Conservation (phyloP, 768 basidiomycete genomes). For the Suillus sp. region DNA sequence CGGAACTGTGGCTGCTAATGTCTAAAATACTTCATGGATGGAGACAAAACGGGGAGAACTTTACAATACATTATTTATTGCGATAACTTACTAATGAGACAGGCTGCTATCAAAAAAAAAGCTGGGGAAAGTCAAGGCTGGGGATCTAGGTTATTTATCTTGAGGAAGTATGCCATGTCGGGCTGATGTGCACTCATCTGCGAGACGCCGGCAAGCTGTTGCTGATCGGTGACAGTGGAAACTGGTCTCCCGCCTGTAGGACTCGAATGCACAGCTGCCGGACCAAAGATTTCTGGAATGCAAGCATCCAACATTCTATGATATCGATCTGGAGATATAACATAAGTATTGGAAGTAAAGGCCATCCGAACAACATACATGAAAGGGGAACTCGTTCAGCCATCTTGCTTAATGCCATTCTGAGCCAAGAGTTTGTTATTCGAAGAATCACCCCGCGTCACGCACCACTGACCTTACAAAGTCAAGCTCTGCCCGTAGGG, state of each 20-base stretch:
- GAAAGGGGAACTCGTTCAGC: constrained; percentile 71
- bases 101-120: background rate
- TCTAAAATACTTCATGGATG: background rate
- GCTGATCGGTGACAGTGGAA: constrained; percentile 15
- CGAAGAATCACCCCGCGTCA: background rate
- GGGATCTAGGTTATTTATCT: constrained; percentile 4
- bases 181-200: constrained; percentile 14
- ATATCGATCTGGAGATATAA: constrained; percentile 22
- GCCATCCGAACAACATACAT: constrained; percentile 32
- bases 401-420: constrained; percentile 59
- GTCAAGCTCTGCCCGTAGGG: constrained; percentile 62
- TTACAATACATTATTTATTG: constrained; percentile 11
- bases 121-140: background rate
- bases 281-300: constrained; percentile 17
- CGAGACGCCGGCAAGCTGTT: constrained; percentile 15
- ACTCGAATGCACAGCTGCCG: constrained; percentile 8
- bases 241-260: constrained; percentile 14
- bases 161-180: constrained; percentile 19
- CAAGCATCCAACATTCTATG: constrained; percentile 25
- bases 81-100: constrained; percentile 7
- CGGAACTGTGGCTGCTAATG: background rate
- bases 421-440: constrained; percentile 26
- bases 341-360: background rate
- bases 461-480: constrained; percentile 58
- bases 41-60: background rate